phyloP scores from a whole-genome alignment of 805 yeast genomes.

The Zygosaccharomyces siamensis region DNA sequence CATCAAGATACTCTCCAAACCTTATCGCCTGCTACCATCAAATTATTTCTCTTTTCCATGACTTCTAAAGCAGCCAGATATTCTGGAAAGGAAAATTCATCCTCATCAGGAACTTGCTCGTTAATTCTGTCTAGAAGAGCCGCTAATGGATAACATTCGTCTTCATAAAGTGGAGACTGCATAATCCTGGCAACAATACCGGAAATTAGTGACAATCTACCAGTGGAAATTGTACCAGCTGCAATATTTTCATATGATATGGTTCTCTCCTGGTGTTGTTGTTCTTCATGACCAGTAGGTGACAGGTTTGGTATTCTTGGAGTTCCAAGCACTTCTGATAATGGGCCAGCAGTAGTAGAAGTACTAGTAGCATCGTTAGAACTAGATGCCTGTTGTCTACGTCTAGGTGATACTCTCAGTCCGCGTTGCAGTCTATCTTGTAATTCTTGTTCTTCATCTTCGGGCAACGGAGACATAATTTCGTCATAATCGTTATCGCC shows the following conservation, averaged over 20 bases:
- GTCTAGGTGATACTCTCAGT: constrained; percentile 32
- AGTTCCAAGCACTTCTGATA: constrained; percentile 22
- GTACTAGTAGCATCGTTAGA: not conserved
- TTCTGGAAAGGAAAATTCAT: constrained; percentile 42
- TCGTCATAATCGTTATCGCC: constrained; percentile 15
- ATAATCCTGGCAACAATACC: constrained; percentile 45
- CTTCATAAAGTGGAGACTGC: constrained; percentile 41
- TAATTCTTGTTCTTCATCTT: constrained; percentile 31
- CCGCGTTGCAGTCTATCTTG: constrained; percentile 27
- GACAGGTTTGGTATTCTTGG: constrained; percentile 22
- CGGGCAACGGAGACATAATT: constrained; percentile 28
- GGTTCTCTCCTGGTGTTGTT: constrained; percentile 21
- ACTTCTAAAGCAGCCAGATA: constrained; percentile 41
- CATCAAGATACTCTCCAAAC: constrained; percentile 41
- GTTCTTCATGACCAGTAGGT: constrained; percentile 18
- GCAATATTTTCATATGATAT: constrained; percentile 19
- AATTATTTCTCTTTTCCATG: constrained; percentile 43
- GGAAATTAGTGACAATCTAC: constrained; percentile 45
- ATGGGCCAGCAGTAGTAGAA: constrained; percentile 16
- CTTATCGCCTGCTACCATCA: constrained; percentile 46
- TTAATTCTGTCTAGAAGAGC: constrained; percentile 41
- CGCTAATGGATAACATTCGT: constrained; percentile 40
- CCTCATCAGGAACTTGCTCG: constrained; percentile 43
- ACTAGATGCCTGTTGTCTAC: constrained; percentile 15
- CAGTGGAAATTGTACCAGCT: constrained; percentile 43